Percentiles rank a stretch among this genome's conserved stretches.
These are phyloP conservation scores for Cladophialophora exuberans DNA, from an alignment of 2,329 filamentous ascomycete genomes.

Conservation along the genomic window DNA sequence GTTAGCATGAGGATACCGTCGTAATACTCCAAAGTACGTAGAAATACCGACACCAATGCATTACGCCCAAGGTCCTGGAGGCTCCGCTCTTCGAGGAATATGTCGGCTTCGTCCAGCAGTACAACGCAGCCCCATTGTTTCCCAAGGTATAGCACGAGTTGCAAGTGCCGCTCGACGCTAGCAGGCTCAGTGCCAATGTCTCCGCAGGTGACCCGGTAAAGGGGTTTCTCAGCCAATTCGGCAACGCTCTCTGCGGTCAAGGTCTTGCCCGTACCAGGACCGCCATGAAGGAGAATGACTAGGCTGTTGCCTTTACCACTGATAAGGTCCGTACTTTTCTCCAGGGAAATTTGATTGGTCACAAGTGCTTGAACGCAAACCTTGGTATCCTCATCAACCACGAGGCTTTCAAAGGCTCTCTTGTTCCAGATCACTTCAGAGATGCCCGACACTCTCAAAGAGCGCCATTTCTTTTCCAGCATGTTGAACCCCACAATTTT, in stretches of 20 bases:
- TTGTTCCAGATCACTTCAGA: too few species aligned
- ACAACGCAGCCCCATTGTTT: slow-evolving; percentile 43
- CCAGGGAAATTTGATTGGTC: slow-evolving; percentile 28
- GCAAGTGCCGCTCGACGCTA: slow-evolving; percentile 43
- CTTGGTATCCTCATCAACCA: too few species aligned
- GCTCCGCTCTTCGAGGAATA: slow-evolving; percentile 34
- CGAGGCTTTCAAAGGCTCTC: too few species aligned
- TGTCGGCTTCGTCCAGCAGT: slow-evolving; percentile 37
- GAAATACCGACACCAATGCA: slow-evolving; percentile 38
- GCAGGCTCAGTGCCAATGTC: slow-evolving; percentile 43
- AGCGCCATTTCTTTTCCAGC: too few species aligned
- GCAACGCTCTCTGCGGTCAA: slow-evolving; percentile 46
- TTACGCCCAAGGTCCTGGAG: slow-evolving; percentile 33
- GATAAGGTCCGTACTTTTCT: slow-evolving; percentile 40
- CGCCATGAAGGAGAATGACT: slow-evolving; percentile 43
- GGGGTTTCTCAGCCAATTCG: slow-evolving; percentile 42
- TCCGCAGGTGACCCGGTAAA: slow-evolving; percentile 47
- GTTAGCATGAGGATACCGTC: slow-evolving; percentile 52
- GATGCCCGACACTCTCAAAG: too few species aligned
- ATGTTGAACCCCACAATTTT: too few species aligned
- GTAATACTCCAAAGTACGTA: slow-evolving; percentile 42
- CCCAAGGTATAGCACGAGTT: slow-evolving; percentile 42
- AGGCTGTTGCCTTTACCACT: slow-evolving; percentile 42
- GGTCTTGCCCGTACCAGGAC: slow-evolving; percentile 46
- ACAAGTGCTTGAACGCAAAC: slow-evolving; percentile 39